Evolutionary conservation across 108 stramenopile genomes (phyloP).

Genomic region (Cyclotella atomus): DNA sequence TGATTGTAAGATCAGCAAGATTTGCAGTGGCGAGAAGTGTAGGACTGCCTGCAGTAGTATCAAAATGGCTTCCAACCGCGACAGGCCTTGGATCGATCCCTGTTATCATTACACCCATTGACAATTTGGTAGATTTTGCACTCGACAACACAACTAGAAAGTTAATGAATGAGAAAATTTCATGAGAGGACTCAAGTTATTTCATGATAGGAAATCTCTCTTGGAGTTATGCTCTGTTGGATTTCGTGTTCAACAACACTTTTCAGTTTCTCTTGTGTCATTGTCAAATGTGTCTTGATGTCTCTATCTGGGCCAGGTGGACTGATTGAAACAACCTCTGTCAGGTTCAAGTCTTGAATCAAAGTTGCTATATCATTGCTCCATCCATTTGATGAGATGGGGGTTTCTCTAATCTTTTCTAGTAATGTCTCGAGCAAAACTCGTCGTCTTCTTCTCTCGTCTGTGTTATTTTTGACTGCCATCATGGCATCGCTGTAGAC

Average conservation of each 20-base stretch:
- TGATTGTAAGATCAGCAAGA: slow-evolving; percentile 70
- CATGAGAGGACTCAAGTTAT: not conserved
- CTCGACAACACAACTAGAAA: slow-evolving; percentile 69
- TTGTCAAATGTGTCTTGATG: slow-evolving; percentile 13
- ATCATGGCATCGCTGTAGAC: slow-evolving; percentile 31
- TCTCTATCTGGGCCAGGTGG: slow-evolving; percentile 18
- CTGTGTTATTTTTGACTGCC: slow-evolving; percentile 5
- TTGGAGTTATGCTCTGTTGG: slow-evolving; percentile 19
- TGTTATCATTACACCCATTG: slow-evolving; percentile 78
- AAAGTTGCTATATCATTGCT: slow-evolving; percentile 28
- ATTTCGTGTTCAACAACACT: slow-evolving; percentile 26
- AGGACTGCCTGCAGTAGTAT: slow-evolving; percentile 52
- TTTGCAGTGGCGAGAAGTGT: slow-evolving; percentile 60
- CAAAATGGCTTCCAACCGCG: slow-evolving; percentile 75
- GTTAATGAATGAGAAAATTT: slow-evolving; percentile 20
- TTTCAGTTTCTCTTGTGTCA: slow-evolving; percentile 29
- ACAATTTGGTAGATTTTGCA: slow-evolving; percentile 63
- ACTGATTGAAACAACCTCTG: not conserved
- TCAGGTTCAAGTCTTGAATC: slow-evolving; percentile 21
- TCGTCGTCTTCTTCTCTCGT: slow-evolving; percentile 9
- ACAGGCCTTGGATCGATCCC: slow-evolving; percentile 74
- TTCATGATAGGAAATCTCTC: slow-evolving; percentile 4
- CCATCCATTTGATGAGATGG: slow-evolving; percentile 30
- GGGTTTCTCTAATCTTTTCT: slow-evolving; percentile 14
- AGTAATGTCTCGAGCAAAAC: slow-evolving; percentile 18